These are phyloP conservation scores for Collybia mongolica DNA, from an alignment of 768 basidiomycete species.

Conservation along the genomic window DNA sequence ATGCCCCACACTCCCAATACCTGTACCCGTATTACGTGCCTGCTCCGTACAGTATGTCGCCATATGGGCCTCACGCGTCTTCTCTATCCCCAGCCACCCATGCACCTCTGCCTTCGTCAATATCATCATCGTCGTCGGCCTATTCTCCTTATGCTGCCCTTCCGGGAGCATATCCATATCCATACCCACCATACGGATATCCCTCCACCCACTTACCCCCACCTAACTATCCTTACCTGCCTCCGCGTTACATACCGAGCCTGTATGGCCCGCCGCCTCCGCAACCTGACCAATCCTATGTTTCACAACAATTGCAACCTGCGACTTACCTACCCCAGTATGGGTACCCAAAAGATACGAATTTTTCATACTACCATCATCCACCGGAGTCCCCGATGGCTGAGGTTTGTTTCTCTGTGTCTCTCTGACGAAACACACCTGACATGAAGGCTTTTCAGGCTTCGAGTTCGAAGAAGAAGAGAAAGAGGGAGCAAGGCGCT, in stretches of 20 bases:
- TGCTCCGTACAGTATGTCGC: slow-evolving; percentile 31
- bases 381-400: neutral
- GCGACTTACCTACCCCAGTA: neutral
- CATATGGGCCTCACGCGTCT: slow-evolving; percentile 4
- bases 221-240: neutral
- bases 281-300: neutral
- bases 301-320: slow-evolving; percentile 4
- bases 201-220: slow-evolving; percentile 4
- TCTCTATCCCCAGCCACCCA: neutral
- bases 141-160: neutral
- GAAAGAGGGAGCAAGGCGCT: no score
- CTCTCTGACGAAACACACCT: no score
- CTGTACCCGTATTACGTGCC: slow-evolving; percentile 34
- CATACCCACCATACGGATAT: slow-evolving; percentile 11
- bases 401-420: no score
- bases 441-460: no score
- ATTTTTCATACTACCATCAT: neutral
- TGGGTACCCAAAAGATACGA: slow-evolving; percentile 4
- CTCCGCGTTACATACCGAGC: neutral
- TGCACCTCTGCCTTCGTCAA: slow-evolving; percentile 13
- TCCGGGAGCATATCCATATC: slow-evolving; percentile 15
- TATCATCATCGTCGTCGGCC: neutral
- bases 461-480: no score
- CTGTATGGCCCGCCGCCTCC: slow-evolving; percentile 16
- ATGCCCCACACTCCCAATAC: slow-evolving; percentile 15